Base-by-base conservation (phyloP, 306 rosid genomes). In the Prunus dulcis region DNA sequence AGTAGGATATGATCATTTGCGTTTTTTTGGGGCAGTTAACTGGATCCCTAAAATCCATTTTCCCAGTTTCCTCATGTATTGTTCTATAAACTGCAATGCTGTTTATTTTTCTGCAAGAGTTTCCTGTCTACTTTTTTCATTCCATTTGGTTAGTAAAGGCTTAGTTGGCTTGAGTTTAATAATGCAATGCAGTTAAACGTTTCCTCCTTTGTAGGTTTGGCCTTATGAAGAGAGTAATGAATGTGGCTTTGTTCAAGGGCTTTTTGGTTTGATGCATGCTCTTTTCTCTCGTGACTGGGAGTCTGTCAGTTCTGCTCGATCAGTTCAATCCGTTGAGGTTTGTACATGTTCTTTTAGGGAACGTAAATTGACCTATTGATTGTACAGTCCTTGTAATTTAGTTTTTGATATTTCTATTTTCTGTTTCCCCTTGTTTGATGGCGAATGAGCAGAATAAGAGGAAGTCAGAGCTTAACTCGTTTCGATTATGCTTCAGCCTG, bases 161-260 rank as follows among this genome's bases (percentile, higher is more conserved):
- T 61, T 61, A 12, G 12, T 30, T 15, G 45, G 32, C 32, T 18
- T 32, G 9, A 28, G 30, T 28, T 62, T 14, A 71, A 52, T 34
- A 56, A 27, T 56, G 53, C 3, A 22, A 55, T 13, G 38, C 23
- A 3, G 19, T 56, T 34, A 0, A 55, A 34, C 11, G 3, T 57
- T 28, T 43, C 51, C 64, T 9, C 76, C 6, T 38, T 41, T 41
- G 23, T 73, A 95, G 98, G 95, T 95, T 81, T 95, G 98, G 98
- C 93, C 98, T 9, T 95, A 92, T 67, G 98, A 95, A 83, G 91
- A 92, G 82, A 86, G 84, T 41, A 85, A 88, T 41, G 89, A 86
- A 78, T 88, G 83, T 79, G 98, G 97, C 68, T 95, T 92, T 90
- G 95, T 95, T 81, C 98, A 92, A 89, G 96, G 93, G 66, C 93